Conservation (phyloP, 371 early-diverging fungal species). For the Mucor sp. region DNA sequence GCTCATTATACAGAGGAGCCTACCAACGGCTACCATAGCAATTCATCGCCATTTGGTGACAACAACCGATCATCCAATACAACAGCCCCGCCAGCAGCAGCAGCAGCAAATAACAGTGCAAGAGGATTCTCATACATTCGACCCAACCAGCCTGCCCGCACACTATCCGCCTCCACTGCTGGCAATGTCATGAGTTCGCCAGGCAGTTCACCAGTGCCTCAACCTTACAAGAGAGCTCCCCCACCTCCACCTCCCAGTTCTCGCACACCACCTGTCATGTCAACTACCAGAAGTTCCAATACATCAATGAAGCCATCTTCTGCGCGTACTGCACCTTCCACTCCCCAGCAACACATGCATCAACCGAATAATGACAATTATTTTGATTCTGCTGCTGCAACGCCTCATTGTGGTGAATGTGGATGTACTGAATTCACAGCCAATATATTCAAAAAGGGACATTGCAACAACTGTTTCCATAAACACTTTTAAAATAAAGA, state of each 20-base stretch:
- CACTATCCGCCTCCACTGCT: slow-evolving; percentile 5
- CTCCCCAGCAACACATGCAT: slow-evolving; percentile 11
- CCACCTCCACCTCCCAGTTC: slow-evolving; percentile 17
- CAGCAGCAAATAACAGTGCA: background rate
- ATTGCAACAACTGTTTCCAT: slow-evolving; percentile 74
- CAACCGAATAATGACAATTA: background rate
- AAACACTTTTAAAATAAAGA: slow-evolving; percentile 39
- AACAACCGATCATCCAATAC: background rate
- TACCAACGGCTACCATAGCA: background rate
- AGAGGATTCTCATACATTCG: slow-evolving; percentile 5
- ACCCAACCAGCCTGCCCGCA: slow-evolving; percentile 5
- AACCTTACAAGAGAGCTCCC: slow-evolving; percentile 1
- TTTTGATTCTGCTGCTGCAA: slow-evolving; percentile 1
- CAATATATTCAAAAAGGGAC: slow-evolving; percentile 67
- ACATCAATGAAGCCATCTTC: background rate
- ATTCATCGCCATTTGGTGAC: slow-evolving; percentile 8
- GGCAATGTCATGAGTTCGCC: background rate
- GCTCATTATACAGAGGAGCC: background rate
- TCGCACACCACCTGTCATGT: slow-evolving; percentile 7
- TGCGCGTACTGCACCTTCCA: slow-evolving; percentile 8
- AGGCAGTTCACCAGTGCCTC: slow-evolving; percentile 12
- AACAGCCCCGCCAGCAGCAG: background rate
- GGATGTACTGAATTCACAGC: slow-evolving; percentile 68
- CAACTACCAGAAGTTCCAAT: background rate
- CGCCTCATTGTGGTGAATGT: slow-evolving; percentile 39